A percentile compares a stretch with the other conserved stretches of the same genome.
These are phyloP conservation scores for Exophiala bonariae DNA, from an alignment of 2,329 filamentous ascomycete species.

Conservation along the genomic window DNA sequence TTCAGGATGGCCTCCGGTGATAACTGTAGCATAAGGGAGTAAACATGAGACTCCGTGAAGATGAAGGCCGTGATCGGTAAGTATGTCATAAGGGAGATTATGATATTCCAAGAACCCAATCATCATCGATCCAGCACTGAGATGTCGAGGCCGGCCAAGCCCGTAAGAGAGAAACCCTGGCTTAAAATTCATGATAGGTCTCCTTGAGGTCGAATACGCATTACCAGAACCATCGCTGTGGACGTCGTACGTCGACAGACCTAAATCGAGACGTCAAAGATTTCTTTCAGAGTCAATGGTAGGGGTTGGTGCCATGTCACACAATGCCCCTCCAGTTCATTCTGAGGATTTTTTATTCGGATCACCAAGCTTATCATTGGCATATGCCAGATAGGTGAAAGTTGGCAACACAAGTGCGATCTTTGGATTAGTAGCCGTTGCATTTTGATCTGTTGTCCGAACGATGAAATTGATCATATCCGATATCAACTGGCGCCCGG, in stretches of 20 bases:
- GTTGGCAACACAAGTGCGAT: slow-evolving; percentile 37
- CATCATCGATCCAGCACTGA: slow-evolving; percentile 39
- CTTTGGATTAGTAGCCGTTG: slow-evolving; percentile 10
- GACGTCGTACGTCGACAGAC: slow-evolving; percentile 39
- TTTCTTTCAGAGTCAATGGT: slow-evolving; percentile 29
- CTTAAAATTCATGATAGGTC: slow-evolving; percentile 40
- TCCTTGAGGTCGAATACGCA: slow-evolving; percentile 33
- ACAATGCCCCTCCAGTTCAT: neutral
- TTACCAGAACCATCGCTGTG: slow-evolving; percentile 39
- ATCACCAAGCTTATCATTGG: slow-evolving; percentile 41
- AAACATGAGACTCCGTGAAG: slow-evolving; percentile 23
- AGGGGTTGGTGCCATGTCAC: slow-evolving; percentile 5
- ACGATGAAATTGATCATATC: slow-evolving; percentile 40
- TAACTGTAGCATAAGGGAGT: slow-evolving; percentile 28
- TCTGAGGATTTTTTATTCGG: slow-evolving; percentile 26
- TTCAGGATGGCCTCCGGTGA: slow-evolving; percentile 37
- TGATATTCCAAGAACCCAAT: slow-evolving; percentile 36
- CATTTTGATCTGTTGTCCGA: slow-evolving; percentile 28
- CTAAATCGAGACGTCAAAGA: slow-evolving; percentile 35
- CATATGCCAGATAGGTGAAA: slow-evolving; percentile 42
- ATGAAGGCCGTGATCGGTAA: slow-evolving; percentile 41
- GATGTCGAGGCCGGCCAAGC: slow-evolving; percentile 38
- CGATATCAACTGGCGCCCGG: neutral
- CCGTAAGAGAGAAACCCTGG: slow-evolving; percentile 40
- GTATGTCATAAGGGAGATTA: slow-evolving; percentile 35